Evolutionary conservation across 164 flowering plant genomes (phyloP).

Genomic region (Chimonanthus praecox): DNA sequence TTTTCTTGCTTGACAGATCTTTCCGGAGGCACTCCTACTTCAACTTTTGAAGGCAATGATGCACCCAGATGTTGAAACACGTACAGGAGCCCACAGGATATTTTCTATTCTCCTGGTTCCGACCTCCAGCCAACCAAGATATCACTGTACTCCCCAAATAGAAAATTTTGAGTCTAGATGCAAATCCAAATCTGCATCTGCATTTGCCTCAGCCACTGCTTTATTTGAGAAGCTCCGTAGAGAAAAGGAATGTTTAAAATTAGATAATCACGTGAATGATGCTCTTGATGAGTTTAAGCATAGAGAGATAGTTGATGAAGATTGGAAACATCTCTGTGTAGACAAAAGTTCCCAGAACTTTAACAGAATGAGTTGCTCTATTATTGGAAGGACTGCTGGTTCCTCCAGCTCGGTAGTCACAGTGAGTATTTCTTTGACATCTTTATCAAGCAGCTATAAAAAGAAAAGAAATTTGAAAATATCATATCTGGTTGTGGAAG

Average conservation of each 20-base stretch:
- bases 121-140: slow-evolving; percentile 30
- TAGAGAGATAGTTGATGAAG: slow-evolving; percentile 45
- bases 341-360: slow-evolving; percentile 61
- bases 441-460: neutral
- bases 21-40: slow-evolving; percentile 77
- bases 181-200: slow-evolving; percentile 50
- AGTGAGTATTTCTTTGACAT: slow-evolving; percentile 28
- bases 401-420: slow-evolving; percentile 31
- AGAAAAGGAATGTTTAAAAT: slow-evolving; percentile 49
- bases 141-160: slow-evolving; percentile 31
- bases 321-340: slow-evolving; percentile 46
- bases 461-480: too few species aligned
- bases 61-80: slow-evolving; percentile 72
- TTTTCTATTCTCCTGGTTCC: slow-evolving; percentile 66
- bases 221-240: slow-evolving; percentile 78
- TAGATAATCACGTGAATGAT: slow-evolving; percentile 31
- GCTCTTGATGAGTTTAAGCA: slow-evolving; percentile 34
- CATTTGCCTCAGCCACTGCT: slow-evolving; percentile 61
- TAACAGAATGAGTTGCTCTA: slow-evolving; percentile 44
- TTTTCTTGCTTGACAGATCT: slow-evolving; percentile 36
- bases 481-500: too few species aligned
- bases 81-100: slow-evolving; percentile 78
- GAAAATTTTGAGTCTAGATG: slow-evolving; percentile 40
- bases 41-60: slow-evolving; percentile 79
- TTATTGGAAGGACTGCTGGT: slow-evolving; percentile 48